These are phyloP conservation scores for Mycothermus thermophilus DNA, from an alignment of 495 filamentous ascomycete genomes.

Conservation along the genomic window DNA sequence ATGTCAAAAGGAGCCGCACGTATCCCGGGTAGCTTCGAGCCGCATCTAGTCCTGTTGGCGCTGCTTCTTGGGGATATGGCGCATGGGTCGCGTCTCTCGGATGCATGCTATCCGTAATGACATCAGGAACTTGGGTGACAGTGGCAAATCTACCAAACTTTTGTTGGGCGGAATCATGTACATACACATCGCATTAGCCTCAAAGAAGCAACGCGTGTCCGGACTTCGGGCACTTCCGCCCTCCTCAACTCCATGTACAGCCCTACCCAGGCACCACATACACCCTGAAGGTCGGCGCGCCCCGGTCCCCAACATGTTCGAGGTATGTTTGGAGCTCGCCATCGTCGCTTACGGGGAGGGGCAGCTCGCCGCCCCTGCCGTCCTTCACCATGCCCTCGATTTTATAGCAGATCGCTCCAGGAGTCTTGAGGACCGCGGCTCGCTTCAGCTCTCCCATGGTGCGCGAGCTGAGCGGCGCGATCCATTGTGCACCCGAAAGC, in stretches of 20 bases:
- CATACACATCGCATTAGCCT: too few species aligned
- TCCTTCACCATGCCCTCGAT: slow-evolving; percentile 56
- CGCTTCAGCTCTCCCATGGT: slow-evolving; percentile 43
- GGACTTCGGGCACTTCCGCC: too few species aligned
- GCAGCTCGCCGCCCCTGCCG: slow-evolving; percentile 39
- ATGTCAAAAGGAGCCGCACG: too few species aligned
- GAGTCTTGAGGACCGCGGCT: slow-evolving; percentile 41
- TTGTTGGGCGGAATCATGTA: too few species aligned
- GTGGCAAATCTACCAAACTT: too few species aligned
- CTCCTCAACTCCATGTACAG: slow-evolving; percentile 1
- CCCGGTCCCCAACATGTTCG: slow-evolving; percentile 41
- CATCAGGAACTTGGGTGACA: too few species aligned
- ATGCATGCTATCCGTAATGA: too few species aligned
- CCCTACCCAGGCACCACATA: slow-evolving; percentile 10
- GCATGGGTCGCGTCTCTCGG: too few species aligned
- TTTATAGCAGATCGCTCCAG: slow-evolving; percentile 38
- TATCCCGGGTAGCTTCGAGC: too few species aligned
- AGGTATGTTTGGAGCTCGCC: slow-evolving; percentile 59
- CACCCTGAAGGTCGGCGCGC: slow-evolving; percentile 44
- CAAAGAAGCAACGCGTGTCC: too few species aligned
- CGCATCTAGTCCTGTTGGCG: too few species aligned
- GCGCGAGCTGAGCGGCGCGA: slow-evolving; percentile 40
- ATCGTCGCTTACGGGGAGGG: slow-evolving; percentile 49
- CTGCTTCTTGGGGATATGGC: too few species aligned
- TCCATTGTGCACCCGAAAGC: slow-evolving; percentile 39